Conservation (phyloP, 352 stramenopile species). For the Globisporangium apiculatum region DNA sequence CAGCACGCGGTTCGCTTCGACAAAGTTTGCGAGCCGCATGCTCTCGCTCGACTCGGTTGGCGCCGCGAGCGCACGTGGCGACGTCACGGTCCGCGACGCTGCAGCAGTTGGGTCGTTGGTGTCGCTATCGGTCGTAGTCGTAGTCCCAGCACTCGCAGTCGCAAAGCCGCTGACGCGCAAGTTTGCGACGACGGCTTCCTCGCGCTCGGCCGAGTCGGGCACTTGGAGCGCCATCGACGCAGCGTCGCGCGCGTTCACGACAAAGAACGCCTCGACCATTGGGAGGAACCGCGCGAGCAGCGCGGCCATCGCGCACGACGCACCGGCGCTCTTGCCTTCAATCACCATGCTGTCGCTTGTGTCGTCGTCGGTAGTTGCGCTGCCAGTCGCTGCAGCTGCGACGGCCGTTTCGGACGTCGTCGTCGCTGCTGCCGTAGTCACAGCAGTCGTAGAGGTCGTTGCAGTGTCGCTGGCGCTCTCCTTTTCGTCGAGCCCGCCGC, state of each 20-base stretch:
- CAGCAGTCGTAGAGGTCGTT: background rate
- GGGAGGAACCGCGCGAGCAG: conserved; percentile 96
- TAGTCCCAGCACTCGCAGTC: conserved; percentile 22
- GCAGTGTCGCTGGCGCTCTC: conserved; percentile 11
- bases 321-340: conserved; percentile 82
- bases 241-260: conserved; percentile 92
- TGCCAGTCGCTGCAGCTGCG: background rate
- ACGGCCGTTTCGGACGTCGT: background rate
- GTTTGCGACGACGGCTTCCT: conserved; percentile 73
- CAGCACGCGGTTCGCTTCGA: conserved; percentile 93
- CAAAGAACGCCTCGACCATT: conserved; percentile 98
- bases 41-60: conserved; percentile 29
- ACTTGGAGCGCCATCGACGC: conserved; percentile 69
- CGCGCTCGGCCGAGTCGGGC: conserved; percentile 63
- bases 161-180: conserved; percentile 54
- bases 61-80: conserved; percentile 19
- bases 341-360: conserved; percentile 65
- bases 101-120: background rate
- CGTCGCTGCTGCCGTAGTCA: background rate
- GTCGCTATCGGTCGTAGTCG: conserved; percentile 10
- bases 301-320: conserved; percentile 88
- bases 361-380: background rate
- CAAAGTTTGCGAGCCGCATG: conserved; percentile 88
- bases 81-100: conserved; percentile 13
- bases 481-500: conserved; percentile 63